Conservation (phyloP, 2,329 filamentous ascomycete genomes). For the Orbilia oligospora region DNA sequence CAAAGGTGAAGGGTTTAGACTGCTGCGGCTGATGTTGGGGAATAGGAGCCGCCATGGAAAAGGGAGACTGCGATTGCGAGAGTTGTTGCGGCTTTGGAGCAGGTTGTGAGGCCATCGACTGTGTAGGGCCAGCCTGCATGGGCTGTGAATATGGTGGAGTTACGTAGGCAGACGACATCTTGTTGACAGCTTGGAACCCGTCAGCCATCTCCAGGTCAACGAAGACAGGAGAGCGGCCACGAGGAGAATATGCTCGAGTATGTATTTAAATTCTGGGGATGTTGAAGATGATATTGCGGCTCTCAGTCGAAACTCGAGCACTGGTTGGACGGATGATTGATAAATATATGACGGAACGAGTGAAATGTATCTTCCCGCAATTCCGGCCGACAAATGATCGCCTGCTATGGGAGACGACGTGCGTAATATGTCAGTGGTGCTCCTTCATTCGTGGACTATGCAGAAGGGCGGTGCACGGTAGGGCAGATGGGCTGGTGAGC, state of each 20-base stretch:
- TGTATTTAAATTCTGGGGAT: constrained; percentile 4
- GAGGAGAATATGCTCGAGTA: constrained; percentile 4
- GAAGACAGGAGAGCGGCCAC: constrained; percentile 39
- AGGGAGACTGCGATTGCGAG: constrained; percentile 57
- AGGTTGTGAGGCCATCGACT: constrained; percentile 57
- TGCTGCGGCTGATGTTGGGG: constrained; percentile 44
- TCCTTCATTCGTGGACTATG: constrained; percentile 50
- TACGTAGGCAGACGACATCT: constrained; percentile 54
- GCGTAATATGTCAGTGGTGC: constrained; percentile 52
- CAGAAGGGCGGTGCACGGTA: constrained; percentile 51
- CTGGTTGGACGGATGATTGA: constrained; percentile 15
- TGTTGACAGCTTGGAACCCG: constrained; percentile 60
- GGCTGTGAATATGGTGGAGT: constrained; percentile 48
- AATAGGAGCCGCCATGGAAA: constrained; percentile 34
- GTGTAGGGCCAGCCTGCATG: constrained; percentile 54
- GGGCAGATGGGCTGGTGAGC: constrained; percentile 40
- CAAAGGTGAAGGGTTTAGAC: constrained; percentile 43
- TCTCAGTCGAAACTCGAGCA: constrained; percentile 27
- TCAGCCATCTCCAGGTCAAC: constrained; percentile 59
- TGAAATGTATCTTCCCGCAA: constrained; percentile 55
- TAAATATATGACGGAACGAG: constrained; percentile 7
- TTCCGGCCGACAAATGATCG: constrained; percentile 55
- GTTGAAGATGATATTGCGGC: constrained; percentile 10
- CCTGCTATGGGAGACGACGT: constrained; percentile 47
- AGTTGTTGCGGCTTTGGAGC: constrained; percentile 61